Conservation (phyloP, 2,329 filamentous ascomycete species). For the Thielaviopsis ethacetica region DNA sequence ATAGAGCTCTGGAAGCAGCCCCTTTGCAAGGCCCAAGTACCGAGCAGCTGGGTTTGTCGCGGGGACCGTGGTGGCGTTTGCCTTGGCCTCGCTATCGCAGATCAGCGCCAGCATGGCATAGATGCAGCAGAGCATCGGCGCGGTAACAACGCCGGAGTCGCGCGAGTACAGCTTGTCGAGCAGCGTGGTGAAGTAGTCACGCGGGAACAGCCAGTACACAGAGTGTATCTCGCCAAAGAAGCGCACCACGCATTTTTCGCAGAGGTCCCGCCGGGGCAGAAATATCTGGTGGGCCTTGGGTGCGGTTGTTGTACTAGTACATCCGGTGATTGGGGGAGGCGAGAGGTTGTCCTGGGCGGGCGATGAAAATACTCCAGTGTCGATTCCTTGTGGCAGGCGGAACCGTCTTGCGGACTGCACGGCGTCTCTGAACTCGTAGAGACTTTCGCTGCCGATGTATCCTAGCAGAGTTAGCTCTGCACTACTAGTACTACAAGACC, state of each 20-base stretch:
- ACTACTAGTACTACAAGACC: slow-evolving; percentile 2
- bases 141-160: slow-evolving; percentile 14
- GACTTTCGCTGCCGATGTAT: slow-evolving; percentile 15
- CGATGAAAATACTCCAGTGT: neutral
- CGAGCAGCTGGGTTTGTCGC: slow-evolving; percentile 10
- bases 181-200: slow-evolving; percentile 16
- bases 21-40: slow-evolving; percentile 16
- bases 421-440: slow-evolving; percentile 16
- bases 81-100: slow-evolving; percentile 16
- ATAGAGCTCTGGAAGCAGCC: slow-evolving; percentile 15
- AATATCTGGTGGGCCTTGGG: slow-evolving; percentile 15
- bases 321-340: neutral
- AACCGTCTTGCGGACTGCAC: slow-evolving; percentile 14
- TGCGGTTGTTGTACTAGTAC: slow-evolving; percentile 9
- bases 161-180: slow-evolving; percentile 17
- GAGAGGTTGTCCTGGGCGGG: neutral
- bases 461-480: slow-evolving; percentile 8
- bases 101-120: slow-evolving; percentile 17
- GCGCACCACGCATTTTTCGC: slow-evolving; percentile 16
- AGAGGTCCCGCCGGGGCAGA: slow-evolving; percentile 16
- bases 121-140: slow-evolving; percentile 16
- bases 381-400: slow-evolving; percentile 8
- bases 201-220: slow-evolving; percentile 18
- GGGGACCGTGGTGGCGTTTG: neutral
- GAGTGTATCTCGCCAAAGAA: slow-evolving; percentile 18